Base-by-base conservation (phyloP, 768 basidiomycete species). In the Cystofilobasidium bisporidii region DNA sequence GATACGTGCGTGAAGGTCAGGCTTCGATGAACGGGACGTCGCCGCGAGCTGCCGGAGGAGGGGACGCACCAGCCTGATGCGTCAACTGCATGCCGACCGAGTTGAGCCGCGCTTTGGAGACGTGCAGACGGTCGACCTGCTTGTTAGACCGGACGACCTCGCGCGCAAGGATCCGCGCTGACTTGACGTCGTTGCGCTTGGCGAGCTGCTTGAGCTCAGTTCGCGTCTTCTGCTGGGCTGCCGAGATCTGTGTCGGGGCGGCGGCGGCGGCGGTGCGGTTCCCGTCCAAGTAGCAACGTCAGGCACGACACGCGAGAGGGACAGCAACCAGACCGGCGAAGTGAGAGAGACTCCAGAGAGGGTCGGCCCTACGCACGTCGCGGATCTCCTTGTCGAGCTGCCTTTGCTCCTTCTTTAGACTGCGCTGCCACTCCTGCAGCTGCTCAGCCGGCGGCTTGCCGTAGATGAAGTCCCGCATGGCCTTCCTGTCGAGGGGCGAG, bases 361-460 rank as follows among this genome's bases (percentile, higher is more conserved):
- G 41, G 14, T 3, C 12, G 24, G 30, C 4, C 32, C 38, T 9
- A 70, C 77, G 79, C 79, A 94, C 93, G 87, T 94, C 89, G 81
- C 86, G 87, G 81, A 92, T 92, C 81, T 98, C 96, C 78, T 91
- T 82, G 71, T 99, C 96, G 66, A 99, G 78, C 69, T 83, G 81
- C 30, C 96, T 83, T 74, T 85, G 82, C 77, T 98, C 90, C 65
- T 82, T 78, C 63, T 89, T 86, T 64, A 99, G 80, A 77, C 89
- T 91, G 24, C 81, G 73, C 77, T 98, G 92, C 96, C 96, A 99
- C 78, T 83, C 82, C 61, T 87, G 84, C 17, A 98, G 87, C 74
- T 84, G 86, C 80, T 99, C 96, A 78, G 98, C 92, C 28, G 93
- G 87, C 0, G 94, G 91, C 22, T 92, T 94, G 2, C 96, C 96